Evolutionary conservation across 129 eudicot species (phyloP), one percentile per base, ranked within the genome.

Genomic region (Sambucus nigra): DNA sequence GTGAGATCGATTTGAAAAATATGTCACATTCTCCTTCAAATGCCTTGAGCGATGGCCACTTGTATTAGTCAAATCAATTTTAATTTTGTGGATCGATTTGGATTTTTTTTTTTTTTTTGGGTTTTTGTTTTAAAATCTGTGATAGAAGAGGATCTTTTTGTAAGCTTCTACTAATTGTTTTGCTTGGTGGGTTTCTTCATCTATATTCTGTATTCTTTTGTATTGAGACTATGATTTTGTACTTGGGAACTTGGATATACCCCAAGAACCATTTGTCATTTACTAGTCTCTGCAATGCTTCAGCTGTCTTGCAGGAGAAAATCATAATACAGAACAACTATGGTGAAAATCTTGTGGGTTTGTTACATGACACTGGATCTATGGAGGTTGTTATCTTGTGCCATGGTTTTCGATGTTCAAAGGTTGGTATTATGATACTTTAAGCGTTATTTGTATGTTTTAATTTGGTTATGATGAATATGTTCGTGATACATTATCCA

Each of bases 271-370:
- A 46, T 2, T 25, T 24, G 6, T 40, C 32, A 21, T 26, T 50
- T 40, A 17, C 21, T 18, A 10, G 20, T 35, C 27, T 42, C 38
- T 51, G 28, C 54, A 55, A 42, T 61, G 54, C 61, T 67, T 49
- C 74, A 70, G 97, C 71, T 53, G 46, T 7, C 42, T 53, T 60
- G 80, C 85, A 72, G 55, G 64, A 73, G 76, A 84, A 59, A 50
- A 24, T 80, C 7, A 55, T 58, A 20, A 60, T 81, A 68, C 77
- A 26, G 18, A 89, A 84, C 71, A 68, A 63, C 15, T 29, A 56
- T 7, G 79, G 77, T 9, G 88, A 84, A 61, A 89, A 89, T 41
- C 93, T 89, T 61, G 92, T 75, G 33, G 97, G 97, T 18, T 44
- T 78, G 49, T 70, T 88, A 60, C 91, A 84, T 65, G 97, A 88